phyloP scores from a whole-genome alignment of 2,329 filamentous ascomycete genomes.

The Cladorrhinum sp. region DNA sequence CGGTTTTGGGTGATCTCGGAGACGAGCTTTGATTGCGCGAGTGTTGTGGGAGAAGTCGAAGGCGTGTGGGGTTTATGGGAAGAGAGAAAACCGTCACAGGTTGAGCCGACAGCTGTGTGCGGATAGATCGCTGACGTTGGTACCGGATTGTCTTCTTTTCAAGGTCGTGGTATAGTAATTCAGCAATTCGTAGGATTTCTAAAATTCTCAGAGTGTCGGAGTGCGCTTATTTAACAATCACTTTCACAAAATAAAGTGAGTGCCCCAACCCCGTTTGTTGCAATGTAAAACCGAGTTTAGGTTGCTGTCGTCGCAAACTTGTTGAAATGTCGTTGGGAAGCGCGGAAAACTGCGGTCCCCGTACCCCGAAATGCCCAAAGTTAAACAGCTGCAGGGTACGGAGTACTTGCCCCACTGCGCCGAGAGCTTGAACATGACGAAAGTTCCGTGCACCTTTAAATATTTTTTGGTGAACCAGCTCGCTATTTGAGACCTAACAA shows the following conservation, averaged over 20 bases:
- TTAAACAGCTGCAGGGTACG: background rate
- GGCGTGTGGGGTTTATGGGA: too few species aligned
- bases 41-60: background rate
- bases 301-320: background rate
- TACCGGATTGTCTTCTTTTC: background rate
- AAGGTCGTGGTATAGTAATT: too few species aligned
- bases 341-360: background rate
- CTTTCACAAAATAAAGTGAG: too few species aligned
- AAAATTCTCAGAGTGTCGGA: too few species aligned
- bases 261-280: too few species aligned
- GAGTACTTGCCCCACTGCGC: background rate
- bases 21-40: background rate
- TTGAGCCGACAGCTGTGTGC: too few species aligned
- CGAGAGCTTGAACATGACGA: slow-evolving; percentile 4
- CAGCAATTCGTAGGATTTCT: too few species aligned
- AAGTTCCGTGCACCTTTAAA: background rate
- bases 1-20: background rate
- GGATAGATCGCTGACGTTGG: background rate
- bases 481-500: background rate
- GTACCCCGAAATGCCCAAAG: background rate
- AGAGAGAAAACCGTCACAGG: background rate
- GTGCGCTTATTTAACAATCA: too few species aligned
- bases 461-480: background rate
- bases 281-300: background rate
- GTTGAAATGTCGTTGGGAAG: background rate